Base-by-base conservation (phyloP, 1,284 basidiomycete genomes). In the Austroboletus novae-zelandiae region DNA sequence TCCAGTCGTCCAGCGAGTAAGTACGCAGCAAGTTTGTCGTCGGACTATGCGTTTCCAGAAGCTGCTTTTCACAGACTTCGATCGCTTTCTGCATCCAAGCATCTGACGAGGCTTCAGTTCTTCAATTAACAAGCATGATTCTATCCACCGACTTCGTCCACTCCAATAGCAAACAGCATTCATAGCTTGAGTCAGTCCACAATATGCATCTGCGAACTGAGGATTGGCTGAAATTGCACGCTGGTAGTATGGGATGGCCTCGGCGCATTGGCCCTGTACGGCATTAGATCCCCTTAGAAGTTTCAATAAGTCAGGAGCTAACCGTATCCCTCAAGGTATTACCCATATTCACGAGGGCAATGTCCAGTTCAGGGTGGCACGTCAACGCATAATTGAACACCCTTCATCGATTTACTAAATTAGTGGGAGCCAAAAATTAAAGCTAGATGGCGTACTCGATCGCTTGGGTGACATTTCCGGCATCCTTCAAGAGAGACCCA, bases 271-370 rank as follows among this genome's bases (percentile, higher is more conserved):
- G 15, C 77, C 77, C 74, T 80, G 58, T 39, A 34, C 30, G 58
- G 39, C 0, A 29, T 53, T 27, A 39, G 9, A 27, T 6, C 10
- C n/a, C 11, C n/a, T 15, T 29, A 39, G 42, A 1, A 9, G 31
- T 23, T 20, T 17, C 14, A 4, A 41, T 18, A 17, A 45, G 5
- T 23, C 11, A 9, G 17, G 23, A 31, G 52, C 71, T 47, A 37
- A 78, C 79, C 53, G 65, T 65, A 52, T 80, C 78, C 57, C 78
- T 78, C 59, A 84, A 66, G 0, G 79, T 78, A 60, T 82, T 84
- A n/a, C 76, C 82, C 55, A 83, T 69, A 53, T 84, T 83, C 17
- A 81, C 80, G 10, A 84, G 68, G 1, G 82, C 82, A 44, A 84
- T 77, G 47, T 82, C 82, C 50, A 79, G 79, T 56, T 77, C 75